A percentile compares a stretch with the other conserved stretches of the same genome.
phyloP scores from a whole-genome alignment of 78 protist genomes.

The Emiliania huxleyi region DNA sequence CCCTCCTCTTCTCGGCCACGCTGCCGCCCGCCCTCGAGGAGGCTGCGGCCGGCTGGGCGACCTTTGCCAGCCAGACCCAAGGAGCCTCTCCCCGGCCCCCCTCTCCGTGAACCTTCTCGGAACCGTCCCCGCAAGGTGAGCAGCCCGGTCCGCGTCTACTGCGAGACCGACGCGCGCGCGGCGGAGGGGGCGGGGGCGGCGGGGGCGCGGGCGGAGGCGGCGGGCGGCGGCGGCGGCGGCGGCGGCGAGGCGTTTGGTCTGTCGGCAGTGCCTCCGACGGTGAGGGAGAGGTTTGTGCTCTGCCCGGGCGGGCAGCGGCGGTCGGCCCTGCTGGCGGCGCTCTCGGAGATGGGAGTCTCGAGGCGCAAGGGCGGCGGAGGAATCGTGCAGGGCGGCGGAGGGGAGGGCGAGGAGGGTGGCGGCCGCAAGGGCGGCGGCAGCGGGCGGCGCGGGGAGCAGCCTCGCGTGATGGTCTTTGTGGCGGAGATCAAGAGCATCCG shows the following conservation, averaged over 20 bases:
- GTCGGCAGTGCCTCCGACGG: not conserved
- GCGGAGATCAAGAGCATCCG: not conserved
- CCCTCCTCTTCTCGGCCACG: slow-evolving; percentile 14
- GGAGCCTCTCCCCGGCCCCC: too few species aligned
- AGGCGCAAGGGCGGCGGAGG: not conserved
- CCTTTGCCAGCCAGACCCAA: too few species aligned
- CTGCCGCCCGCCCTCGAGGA: not conserved
- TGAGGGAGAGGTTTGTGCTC: not conserved
- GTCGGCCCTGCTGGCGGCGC: not conserved
- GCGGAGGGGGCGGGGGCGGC: not conserved
- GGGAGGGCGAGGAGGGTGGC: not conserved
- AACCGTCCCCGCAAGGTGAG: too few species aligned
- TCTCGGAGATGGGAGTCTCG: not conserved
- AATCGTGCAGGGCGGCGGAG: not conserved
- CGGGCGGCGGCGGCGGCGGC: not conserved
- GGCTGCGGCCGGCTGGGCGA: not conserved
- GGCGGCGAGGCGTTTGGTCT: too few species aligned
- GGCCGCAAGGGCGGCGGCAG: not conserved
- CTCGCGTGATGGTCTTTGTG: not conserved
- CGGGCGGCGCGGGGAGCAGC: not conserved
- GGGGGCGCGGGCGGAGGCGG: not conserved
- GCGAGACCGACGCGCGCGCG: not conserved
- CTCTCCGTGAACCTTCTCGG: too few species aligned
- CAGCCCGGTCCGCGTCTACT: not conserved
- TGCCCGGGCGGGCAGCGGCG: not conserved